Conservation (phyloP, 768 basidiomycete genomes). For the Paxillus involutus region DNA sequence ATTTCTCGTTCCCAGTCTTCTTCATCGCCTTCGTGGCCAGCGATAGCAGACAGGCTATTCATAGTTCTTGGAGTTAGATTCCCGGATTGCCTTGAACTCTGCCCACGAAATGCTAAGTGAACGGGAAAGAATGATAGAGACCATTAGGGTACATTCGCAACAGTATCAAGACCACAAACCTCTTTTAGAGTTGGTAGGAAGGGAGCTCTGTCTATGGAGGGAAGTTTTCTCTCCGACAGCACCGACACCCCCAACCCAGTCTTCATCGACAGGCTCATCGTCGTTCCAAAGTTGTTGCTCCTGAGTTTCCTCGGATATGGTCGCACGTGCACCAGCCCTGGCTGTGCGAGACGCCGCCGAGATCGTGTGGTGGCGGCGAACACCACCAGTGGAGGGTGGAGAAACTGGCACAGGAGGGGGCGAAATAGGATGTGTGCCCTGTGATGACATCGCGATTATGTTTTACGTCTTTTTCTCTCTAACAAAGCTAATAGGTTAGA, state of each 20-base stretch:
- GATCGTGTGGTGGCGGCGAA: conserved; percentile 85
- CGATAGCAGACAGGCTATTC: conserved; percentile 83
- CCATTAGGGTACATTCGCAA: conserved; percentile 1
- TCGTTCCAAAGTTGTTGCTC: conserved; percentile 63
- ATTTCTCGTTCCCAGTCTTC: conserved; percentile 82
- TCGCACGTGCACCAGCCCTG: conserved; percentile 57
- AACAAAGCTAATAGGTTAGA: background rate
- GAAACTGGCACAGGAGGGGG: conserved; percentile 42
- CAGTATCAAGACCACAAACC: conserved; percentile 41
- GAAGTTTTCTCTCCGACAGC: conserved; percentile 82
- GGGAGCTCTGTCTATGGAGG: conserved; percentile 77
- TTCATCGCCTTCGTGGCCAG: conserved; percentile 85
- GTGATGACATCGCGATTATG: conserved; percentile 33
- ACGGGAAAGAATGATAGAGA: conserved; percentile 13
- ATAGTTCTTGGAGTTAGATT: conserved; percentile 69
- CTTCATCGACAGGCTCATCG: conserved; percentile 75
- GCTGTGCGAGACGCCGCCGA: conserved; percentile 69
- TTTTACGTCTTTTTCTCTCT: conserved; percentile 9
- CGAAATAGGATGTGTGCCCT: conserved; percentile 37
- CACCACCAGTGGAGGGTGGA: conserved; percentile 46
- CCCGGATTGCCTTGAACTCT: conserved; percentile 52
- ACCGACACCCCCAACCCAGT: conserved; percentile 80
- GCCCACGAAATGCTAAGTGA: conserved; percentile 49
- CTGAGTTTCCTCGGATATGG: conserved; percentile 67
- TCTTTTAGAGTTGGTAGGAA: conserved; percentile 79